phyloP scores from a whole-genome alignment of 129 eudicot species.

The carrot (Daucus carota) region DH1_v3.0 NC_030382.2:52162001-52162500 shows the following conservation, averaged over 20 bases:
- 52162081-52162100: too few species aligned
- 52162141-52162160: not conserved
- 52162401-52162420: constrained; percentile 15
- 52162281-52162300: not conserved
- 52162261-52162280: constrained; percentile 9
- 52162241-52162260: not conserved
- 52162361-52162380: constrained; percentile 21
- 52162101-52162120: not conserved
- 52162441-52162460: constrained; percentile 19
- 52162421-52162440: constrained; percentile 28
- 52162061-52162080: too few species aligned
- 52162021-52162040: not conserved
- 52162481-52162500: not conserved
- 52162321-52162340: constrained; percentile 31
- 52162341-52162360: constrained; percentile 23
- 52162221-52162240: not conserved
- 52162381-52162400: constrained; percentile 6
- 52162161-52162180: not conserved
- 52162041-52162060: not conserved
- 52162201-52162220: not conserved
- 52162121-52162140: not conserved
- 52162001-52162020: not conserved
- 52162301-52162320: constrained; percentile 19
- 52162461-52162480: not conserved
- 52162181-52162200: not conserved